Conservation (phyloP, 345 rosid genomes). For the Odontarrhena argentea region DNA sequence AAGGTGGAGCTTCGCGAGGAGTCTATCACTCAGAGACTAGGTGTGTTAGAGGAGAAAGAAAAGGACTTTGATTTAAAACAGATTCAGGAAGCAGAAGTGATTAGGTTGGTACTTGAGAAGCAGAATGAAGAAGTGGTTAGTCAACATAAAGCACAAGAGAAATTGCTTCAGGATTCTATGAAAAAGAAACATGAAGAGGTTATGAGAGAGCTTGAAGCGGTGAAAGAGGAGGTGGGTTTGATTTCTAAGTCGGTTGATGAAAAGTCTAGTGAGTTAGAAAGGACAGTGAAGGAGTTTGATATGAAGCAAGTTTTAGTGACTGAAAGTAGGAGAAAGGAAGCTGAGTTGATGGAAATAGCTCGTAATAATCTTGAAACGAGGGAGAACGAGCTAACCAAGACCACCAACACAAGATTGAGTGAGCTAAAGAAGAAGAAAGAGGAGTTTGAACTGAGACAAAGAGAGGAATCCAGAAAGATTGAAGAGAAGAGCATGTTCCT, state of each 20-base stretch:
- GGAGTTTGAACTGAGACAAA: background rate
- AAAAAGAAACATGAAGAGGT: constrained; percentile 9
- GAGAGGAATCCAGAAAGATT: background rate
- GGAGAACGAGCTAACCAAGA: constrained; percentile 15
- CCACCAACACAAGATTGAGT: background rate
- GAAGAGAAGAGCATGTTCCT: background rate
- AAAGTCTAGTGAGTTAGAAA: background rate
- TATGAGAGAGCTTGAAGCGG: constrained; percentile 1
- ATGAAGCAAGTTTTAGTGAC: background rate
- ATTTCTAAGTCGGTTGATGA: constrained; percentile 4
- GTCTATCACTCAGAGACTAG: background rate
- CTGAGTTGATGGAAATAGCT: background rate
- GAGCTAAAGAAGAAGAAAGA: constrained; percentile 28
- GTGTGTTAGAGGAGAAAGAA: constrained; percentile 7
- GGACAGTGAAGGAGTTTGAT: background rate
- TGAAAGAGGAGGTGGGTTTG: constrained; percentile 4
- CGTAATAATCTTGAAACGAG: constrained; percentile 18
- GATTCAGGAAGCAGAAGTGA: background rate
- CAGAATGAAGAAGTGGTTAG: background rate
- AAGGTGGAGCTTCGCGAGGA: constrained; percentile 12
- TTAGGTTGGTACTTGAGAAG: background rate
- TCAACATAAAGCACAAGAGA: background rate
- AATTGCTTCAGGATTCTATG: background rate
- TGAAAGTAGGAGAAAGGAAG: background rate
- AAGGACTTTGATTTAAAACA: constrained; percentile 9